A percentile compares a stretch with the other conserved stretches of the same genome.
Conservation (phyloP, 2,329 filamentous ascomycete genomes). For the Aureobasidium namibiae region DNA sequence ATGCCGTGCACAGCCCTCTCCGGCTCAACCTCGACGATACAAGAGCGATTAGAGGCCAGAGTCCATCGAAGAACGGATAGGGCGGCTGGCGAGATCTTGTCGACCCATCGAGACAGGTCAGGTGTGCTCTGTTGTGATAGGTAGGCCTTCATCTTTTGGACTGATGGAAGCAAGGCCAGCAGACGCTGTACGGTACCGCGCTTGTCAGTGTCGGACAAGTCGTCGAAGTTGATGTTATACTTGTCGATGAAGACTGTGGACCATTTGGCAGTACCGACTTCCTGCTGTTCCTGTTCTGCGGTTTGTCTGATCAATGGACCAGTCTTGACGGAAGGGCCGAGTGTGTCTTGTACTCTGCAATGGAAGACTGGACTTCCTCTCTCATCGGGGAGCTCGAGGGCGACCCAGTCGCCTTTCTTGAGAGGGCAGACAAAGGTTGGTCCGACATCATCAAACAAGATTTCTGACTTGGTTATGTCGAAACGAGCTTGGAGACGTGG, state of each 20-base stretch:
- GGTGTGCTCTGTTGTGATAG: slow-evolving; percentile 31
- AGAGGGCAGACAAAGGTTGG: slow-evolving; percentile 27
- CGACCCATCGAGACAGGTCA: slow-evolving; percentile 45
- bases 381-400: slow-evolving; percentile 17
- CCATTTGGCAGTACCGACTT: slow-evolving; percentile 19
- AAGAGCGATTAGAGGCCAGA: slow-evolving; percentile 80
- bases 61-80: slow-evolving; percentile 74
- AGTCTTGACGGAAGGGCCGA: slow-evolving; percentile 34
- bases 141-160: slow-evolving; percentile 49
- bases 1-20: slow-evolving; percentile 51
- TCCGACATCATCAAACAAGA: slow-evolving; percentile 2
- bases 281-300: background rate
- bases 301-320: background rate
- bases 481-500: background rate
- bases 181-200: slow-evolving; percentile 42
- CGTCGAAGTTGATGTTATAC: slow-evolving; percentile 53
- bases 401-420: slow-evolving; percentile 46
- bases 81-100: slow-evolving; percentile 56
- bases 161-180: slow-evolving; percentile 53
- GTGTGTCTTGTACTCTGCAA: slow-evolving; percentile 42
- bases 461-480: background rate
- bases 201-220: slow-evolving; percentile 40
- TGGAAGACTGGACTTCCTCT: slow-evolving; percentile 30
- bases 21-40: slow-evolving; percentile 65
- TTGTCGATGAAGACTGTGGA: slow-evolving; percentile 29